phyloP scores from a whole-genome alignment of 2,329 filamentous ascomycete species.

The Penicillium sp. region DNA sequence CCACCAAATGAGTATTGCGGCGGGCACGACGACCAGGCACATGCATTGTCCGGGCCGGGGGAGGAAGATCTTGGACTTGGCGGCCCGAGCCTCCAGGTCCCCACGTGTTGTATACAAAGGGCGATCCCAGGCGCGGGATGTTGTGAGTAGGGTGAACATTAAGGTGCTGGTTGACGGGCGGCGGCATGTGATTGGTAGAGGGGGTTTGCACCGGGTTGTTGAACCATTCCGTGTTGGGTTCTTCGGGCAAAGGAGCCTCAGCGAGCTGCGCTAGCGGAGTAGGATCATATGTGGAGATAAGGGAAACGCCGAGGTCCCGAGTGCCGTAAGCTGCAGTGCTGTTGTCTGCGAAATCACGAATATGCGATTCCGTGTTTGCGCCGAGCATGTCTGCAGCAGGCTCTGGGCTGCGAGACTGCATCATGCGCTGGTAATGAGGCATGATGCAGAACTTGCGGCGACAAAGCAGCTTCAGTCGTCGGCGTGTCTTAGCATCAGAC shows the following conservation, averaged over 20 bases:
- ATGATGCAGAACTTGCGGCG: constrained; percentile 61
- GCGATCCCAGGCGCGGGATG: constrained; percentile 46
- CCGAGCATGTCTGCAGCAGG: constrained; percentile 48
- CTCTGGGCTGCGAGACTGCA: constrained; percentile 60
- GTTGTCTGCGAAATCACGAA: constrained; percentile 20
- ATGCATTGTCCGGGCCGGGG: constrained; percentile 43
- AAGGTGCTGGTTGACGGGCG: constrained; percentile 12
- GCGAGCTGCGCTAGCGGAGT: constrained; percentile 36
- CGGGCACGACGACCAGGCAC: constrained; percentile 43
- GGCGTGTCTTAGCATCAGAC: constrained; percentile 57
- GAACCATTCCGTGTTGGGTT: constrained; percentile 35
- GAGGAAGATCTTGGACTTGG: constrained; percentile 30
- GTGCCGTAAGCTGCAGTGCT: constrained; percentile 40
- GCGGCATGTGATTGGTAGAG: constrained; percentile 1
- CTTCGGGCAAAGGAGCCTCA: constrained; percentile 24
- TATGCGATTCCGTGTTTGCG: constrained; percentile 27
- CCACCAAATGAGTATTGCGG: constrained; percentile 54
- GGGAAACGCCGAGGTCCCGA: constrained; percentile 46
- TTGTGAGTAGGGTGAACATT: constrained; percentile 16
- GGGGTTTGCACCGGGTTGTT: constrained; percentile 31
- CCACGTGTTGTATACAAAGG: constrained; percentile 52
- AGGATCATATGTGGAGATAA: constrained; percentile 42
- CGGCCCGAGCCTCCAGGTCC: constrained; percentile 42
- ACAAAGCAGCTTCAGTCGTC: constrained; percentile 58
- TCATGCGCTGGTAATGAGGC: constrained; percentile 62